These are phyloP conservation scores for Phytophthora pinifolia DNA, from an alignment of 352 stramenopile genomes.

Conservation along the genomic window DNA sequence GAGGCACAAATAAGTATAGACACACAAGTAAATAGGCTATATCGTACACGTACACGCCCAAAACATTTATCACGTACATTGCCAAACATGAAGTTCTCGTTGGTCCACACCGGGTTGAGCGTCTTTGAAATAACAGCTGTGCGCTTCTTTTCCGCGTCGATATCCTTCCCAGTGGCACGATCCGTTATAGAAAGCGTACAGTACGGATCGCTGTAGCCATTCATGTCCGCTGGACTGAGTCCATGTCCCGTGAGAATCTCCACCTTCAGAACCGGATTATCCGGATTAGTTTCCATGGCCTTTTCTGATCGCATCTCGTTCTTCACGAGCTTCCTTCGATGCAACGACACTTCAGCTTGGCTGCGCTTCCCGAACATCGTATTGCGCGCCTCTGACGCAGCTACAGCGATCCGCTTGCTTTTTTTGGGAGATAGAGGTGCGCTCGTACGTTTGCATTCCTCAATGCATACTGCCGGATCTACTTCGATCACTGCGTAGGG, in stretches of 20 bases:
- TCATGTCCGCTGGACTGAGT: conserved; percentile 53
- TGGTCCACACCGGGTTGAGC: conserved; percentile 68
- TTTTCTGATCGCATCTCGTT: conserved; percentile 66
- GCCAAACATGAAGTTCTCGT: conserved; percentile 65
- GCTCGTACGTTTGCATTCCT: conserved; percentile 54
- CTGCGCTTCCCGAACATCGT: conserved; percentile 49
- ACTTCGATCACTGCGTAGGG: conserved; percentile 69
- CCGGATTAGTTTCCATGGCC: conserved; percentile 24
- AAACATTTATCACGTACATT: conserved; percentile 36
- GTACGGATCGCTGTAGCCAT: conserved; percentile 77
- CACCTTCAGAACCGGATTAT: conserved; percentile 48
- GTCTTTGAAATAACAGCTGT: conserved; percentile 68
- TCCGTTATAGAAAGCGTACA: conserved; percentile 67
- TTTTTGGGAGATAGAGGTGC: conserved; percentile 47
- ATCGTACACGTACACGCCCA: background rate
- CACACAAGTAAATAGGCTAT: conserved; percentile 2
- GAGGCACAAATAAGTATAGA: conserved; percentile 1
- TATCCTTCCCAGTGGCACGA: conserved; percentile 37
- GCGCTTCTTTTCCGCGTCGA: conserved; percentile 72
- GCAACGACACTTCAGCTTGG: conserved; percentile 57
- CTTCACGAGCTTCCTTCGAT: conserved; percentile 49
- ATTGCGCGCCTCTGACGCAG: conserved; percentile 41
- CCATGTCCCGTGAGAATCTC: conserved; percentile 63
- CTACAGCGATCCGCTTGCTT: conserved; percentile 45
- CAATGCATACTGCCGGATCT: conserved; percentile 50